Percentiles rank a stretch among this genome's conserved stretches.
phyloP scores from a whole-genome alignment of 2,329 filamentous ascomycete genomes.

The Talaromyces sp. region DNA sequence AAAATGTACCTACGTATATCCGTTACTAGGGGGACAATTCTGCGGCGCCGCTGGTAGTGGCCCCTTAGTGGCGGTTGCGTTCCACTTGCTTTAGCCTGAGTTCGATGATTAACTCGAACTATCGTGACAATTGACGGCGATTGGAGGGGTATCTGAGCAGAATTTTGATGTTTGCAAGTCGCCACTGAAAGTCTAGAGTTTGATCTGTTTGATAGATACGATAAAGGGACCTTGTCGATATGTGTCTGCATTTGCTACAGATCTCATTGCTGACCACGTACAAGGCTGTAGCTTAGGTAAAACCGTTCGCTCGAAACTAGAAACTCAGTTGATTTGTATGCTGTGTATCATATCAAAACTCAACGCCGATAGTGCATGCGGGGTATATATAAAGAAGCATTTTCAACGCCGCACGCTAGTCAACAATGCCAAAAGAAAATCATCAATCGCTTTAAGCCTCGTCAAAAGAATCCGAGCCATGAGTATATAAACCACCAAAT shows the following conservation, averaged over 20 bases:
- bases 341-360: neutral
- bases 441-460: neutral
- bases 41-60: slow-evolving; percentile 21
- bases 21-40: neutral
- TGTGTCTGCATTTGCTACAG: neutral
- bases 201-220: neutral
- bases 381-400: slow-evolving; percentile 7
- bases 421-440: neutral
- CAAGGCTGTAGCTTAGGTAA: neutral
- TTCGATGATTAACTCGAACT: slow-evolving; percentile 3
- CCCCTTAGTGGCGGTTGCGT: slow-evolving; percentile 10
- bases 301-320: neutral
- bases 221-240: neutral
- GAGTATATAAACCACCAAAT: neutral
- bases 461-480: neutral
- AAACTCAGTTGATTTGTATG: neutral
- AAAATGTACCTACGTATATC: neutral
- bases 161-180: neutral
- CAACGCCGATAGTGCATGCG: slow-evolving; percentile 1
- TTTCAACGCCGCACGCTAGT: slow-evolving; percentile 8
- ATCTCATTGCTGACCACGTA: neutral
- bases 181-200: neutral
- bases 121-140: neutral
- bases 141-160: neutral
- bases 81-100: neutral